Percentiles rank a stretch among this genome's conserved stretches.
Evolutionary conservation across 306 rosid genomes (phyloP).

Genomic region (Pueraria montana): DNA sequence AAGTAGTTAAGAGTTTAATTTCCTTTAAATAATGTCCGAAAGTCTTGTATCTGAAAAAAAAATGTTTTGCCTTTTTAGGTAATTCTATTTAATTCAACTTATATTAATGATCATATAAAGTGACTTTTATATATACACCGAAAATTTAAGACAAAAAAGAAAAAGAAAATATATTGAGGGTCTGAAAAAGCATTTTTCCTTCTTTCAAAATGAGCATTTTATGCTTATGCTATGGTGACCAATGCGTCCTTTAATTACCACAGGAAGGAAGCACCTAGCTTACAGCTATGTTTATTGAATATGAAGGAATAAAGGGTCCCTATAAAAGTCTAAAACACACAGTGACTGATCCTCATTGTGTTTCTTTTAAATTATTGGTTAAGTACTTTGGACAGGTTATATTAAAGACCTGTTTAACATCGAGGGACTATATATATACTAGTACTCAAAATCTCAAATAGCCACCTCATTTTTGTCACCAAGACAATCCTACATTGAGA

Average conservation of each 20-base stretch:
- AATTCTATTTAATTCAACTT: neutral
- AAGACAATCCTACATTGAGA: slow-evolving; percentile 44
- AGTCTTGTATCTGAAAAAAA: neutral
- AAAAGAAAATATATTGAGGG: neutral
- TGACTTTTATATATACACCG: neutral
- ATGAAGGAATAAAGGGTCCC: slow-evolving; percentile 24
- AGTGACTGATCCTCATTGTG: neutral
- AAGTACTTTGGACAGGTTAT: neutral
- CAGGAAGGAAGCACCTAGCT: slow-evolving; percentile 5
- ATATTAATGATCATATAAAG: neutral
- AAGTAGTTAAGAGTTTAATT: too few species aligned
- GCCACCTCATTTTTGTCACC: slow-evolving; percentile 25
- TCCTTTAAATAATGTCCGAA: neutral
- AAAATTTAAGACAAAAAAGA: neutral
- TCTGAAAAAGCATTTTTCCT: neutral
- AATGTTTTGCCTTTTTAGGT: too few species aligned
- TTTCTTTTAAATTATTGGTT: slow-evolving; percentile 24
- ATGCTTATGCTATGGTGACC: slow-evolving; percentile 20
- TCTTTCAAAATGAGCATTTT: neutral
- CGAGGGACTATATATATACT: neutral
- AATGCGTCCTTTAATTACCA: slow-evolving; percentile 34
- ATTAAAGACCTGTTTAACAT: slow-evolving; percentile 16
- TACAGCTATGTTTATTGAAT: neutral
- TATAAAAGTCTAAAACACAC: slow-evolving; percentile 30
- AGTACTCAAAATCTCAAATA: neutral